These are phyloP conservation scores for Mucor circinelloides DNA, from an alignment of 371 early-diverging fungal genomes.

Conservation along the genomic window DNA sequence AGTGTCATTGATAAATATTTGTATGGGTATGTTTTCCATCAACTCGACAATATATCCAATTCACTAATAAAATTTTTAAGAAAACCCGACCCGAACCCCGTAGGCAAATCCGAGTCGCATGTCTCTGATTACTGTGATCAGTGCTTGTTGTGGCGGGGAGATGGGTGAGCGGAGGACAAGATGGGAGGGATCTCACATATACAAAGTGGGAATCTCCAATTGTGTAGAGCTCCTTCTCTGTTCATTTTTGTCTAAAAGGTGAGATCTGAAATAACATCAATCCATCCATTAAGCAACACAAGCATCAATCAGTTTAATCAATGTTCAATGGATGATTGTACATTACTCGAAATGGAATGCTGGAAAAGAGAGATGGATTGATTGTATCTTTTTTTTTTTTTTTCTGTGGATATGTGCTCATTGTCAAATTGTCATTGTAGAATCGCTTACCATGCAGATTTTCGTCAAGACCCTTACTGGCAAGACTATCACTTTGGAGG, in stretches of 20 bases:
- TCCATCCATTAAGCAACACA: slow-evolving; percentile 19
- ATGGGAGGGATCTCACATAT: neutral
- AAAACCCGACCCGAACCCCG: neutral
- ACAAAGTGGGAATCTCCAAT: neutral
- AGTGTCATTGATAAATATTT: neutral
- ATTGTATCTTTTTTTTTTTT: neutral
- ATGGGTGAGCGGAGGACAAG: neutral
- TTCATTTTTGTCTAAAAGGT: slow-evolving; percentile 32
- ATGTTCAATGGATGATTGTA: neutral
- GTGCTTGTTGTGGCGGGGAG: neutral
- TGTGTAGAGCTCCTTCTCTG: slow-evolving; percentile 27
- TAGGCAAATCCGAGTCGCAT: neutral
- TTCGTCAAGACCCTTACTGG: slow-evolving; percentile 91
- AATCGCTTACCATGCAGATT: slow-evolving; percentile 66
- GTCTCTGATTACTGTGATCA: neutral
- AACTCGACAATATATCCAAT: neutral
- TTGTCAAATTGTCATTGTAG: neutral
- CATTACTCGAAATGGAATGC: neutral
- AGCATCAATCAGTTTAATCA: neutral
- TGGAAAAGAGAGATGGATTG: neutral
- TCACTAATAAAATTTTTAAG: neutral
- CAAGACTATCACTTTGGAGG: slow-evolving; percentile 96
- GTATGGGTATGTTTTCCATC: neutral
- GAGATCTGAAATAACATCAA: slow-evolving; percentile 11
- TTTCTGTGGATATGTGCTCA: neutral